Base-by-base conservation (phyloP, 108 stramenopile species). In the Chaetoceros muelleri region DNA sequence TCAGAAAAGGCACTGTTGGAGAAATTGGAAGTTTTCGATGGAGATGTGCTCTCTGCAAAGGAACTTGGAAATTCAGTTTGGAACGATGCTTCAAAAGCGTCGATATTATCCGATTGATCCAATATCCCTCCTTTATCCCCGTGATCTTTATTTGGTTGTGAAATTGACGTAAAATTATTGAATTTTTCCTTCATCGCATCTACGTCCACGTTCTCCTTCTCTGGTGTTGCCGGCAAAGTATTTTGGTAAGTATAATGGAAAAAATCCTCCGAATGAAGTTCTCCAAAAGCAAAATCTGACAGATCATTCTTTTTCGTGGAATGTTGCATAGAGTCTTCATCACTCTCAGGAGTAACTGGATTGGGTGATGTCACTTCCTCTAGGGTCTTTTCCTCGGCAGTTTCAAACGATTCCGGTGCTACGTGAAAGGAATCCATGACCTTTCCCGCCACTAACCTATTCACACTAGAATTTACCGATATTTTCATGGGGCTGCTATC, bases 31-130 rank as follows among this genome's bases (percentile, higher is more conserved):
- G 7, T 49, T n/a, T 24, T 49, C 13, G 48, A 7, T 49, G 71
- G 63, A 1, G 71, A 27, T 5, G 55, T 52, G 27, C 56, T 62
- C 16, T 61, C 57, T 44, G 66, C 62, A 24, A 82, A 81, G 53
- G 74, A 73, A 30, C 66, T 68, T 13, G 85, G 82, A 57, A 87
- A 83, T 31, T 71, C 71, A 20, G 73, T 80, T 8, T 67, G 58
- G 69, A 87, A 87, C 2, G 85, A 87, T 45, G 81, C 79, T 50
- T 87, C 85, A 63, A 87, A 87, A 20, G 81, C 85, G 56, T 83
- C 85, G 52, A 87, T 69, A 45, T 82, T 87, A 63, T 78, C 81
- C 21, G 46, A 65, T 60, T 71, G 52, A n/a, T n/a, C n/a, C n/a
- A n/a, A n/a, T n/a, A n/a, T n/a, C n/a, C n/a, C n/a, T n/a, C n/a